These are phyloP conservation scores for Enterospora canceri DNA, from an alignment of 371 early-diverging fungal species.

Conservation along the genomic window DNA sequence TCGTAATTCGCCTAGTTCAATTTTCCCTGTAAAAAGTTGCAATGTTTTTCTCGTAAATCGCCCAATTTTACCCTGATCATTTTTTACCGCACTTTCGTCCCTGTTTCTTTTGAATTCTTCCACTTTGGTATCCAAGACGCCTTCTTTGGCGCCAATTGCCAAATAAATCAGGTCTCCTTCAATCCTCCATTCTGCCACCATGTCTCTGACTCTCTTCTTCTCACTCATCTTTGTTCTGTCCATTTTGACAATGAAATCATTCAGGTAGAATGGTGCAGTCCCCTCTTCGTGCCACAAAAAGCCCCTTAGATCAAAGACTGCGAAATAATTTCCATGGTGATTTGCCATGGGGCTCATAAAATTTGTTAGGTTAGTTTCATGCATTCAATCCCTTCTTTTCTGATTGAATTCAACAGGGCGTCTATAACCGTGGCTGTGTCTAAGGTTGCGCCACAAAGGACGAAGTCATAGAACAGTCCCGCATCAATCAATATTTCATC, in stretches of 20 bases:
- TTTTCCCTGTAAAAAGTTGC: conserved; percentile 35
- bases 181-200: conserved; percentile 34
- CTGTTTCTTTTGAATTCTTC: conserved; percentile 7
- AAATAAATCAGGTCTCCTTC: conserved; percentile 35
- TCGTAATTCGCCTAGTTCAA: conserved; percentile 34
- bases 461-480: too few relatives aligned
- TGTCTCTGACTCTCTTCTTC: conserved; percentile 22
- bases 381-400: too few relatives aligned
- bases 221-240: conserved; percentile 1
- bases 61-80: not conserved
- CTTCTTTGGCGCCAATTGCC: conserved; percentile 2
- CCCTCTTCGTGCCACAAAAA: conserved; percentile 33
- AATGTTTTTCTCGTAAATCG: conserved; percentile 19
- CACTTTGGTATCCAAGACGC: not conserved
- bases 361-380: too few relatives aligned
- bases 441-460: too few relatives aligned
- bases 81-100: not conserved
- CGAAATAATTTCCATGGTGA: conserved; percentile 30
- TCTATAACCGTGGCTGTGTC: too few relatives aligned
- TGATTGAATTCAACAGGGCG: too few relatives aligned
- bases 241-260: conserved; percentile 22
- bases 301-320: conserved; percentile 38
- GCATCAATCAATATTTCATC: too few relatives aligned
- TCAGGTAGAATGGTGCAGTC: conserved; percentile 18
- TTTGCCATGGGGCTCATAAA: not conserved